Conservation (phyloP, 495 filamentous ascomycete species). For the Astrothelium macrocarpum region DNA sequence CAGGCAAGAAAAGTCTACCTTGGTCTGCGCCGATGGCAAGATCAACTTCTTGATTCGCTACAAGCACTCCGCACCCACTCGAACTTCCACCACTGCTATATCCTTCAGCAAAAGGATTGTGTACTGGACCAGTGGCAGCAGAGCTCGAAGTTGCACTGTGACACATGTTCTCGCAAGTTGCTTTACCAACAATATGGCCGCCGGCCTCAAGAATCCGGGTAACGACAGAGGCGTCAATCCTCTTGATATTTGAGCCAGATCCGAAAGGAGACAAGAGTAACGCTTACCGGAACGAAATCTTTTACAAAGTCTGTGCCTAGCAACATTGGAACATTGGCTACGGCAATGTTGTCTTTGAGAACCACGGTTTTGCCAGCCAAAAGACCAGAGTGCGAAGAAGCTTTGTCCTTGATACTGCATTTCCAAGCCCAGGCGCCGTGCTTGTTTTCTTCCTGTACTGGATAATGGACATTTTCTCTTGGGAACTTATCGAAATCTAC, state of each 20-base stretch:
- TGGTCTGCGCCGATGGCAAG: conserved; percentile 53
- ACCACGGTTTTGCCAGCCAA: conserved; percentile 22
- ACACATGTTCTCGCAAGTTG: conserved; percentile 37
- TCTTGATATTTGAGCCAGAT: too few species aligned
- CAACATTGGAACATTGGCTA: conserved; percentile 24
- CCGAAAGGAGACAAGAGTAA: neutral
- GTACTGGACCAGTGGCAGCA: conserved; percentile 33
- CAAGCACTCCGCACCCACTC: conserved; percentile 46
- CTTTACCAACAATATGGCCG: conserved; percentile 28
- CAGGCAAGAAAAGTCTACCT: conserved; percentile 35
- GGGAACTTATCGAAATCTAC: conserved; percentile 21
- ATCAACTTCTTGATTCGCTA: conserved; percentile 41
- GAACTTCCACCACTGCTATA: conserved; percentile 48
- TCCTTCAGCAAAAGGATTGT: conserved; percentile 29
- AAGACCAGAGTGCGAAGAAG: neutral
- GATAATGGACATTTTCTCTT: conserved; percentile 18
- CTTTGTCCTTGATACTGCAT: conserved; percentile 21
- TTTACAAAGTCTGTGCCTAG: conserved; percentile 26
- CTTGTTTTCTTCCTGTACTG: conserved; percentile 13
- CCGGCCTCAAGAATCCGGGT: conserved; percentile 39
- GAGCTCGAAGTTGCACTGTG: conserved; percentile 28
- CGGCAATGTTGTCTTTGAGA: conserved; percentile 28
- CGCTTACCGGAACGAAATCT: conserved; percentile 16
- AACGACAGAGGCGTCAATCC: conserved; percentile 35
- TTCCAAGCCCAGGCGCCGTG: conserved; percentile 28